Conservation (phyloP, 2,329 filamentous ascomycete genomes). For the Talaromyces sp. region DNA sequence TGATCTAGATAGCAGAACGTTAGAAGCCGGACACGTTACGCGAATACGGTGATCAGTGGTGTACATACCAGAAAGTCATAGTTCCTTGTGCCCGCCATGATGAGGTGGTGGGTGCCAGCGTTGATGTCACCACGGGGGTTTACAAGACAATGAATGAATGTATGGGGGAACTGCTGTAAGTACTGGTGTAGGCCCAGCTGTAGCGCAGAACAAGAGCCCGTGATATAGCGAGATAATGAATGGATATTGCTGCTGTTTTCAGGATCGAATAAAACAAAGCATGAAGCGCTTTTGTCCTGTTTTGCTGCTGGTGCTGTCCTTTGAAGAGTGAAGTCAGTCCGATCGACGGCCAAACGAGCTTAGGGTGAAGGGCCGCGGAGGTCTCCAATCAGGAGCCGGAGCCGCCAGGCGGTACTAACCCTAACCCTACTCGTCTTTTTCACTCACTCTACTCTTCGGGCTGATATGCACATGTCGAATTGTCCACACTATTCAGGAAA, state of each 20-base stretch:
- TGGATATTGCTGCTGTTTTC: not conserved
- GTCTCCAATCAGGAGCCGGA: conserved; percentile 6
- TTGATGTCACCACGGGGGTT: conserved; percentile 9
- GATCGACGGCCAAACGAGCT: conserved; percentile 8
- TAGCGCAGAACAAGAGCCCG: not conserved
- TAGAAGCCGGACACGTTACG: not conserved
- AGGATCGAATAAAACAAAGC: not conserved
- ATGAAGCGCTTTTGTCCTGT: not conserved
- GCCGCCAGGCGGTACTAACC: no score
- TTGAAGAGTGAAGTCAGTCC: not conserved
- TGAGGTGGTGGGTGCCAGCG: conserved; percentile 17
- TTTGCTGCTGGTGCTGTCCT: not conserved
- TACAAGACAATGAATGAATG: not conserved
- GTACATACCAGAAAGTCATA: conserved; percentile 92
- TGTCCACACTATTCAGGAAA: no score
- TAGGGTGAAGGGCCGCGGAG: not conserved
- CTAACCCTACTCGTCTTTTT: no score
- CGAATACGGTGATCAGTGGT: not conserved
- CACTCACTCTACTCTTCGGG: no score
- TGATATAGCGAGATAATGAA: not conserved
- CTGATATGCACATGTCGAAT: no score
- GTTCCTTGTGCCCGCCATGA: conserved; percentile 95
- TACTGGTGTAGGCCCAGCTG: not conserved
- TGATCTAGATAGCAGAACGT: conserved; percentile 60
- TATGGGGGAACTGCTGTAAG: not conserved